phyloP scores from a whole-genome alignment of 225 moss, liverwort and hornwort genomes.

The Bryoerythrophyllum caledonicum region DNA sequence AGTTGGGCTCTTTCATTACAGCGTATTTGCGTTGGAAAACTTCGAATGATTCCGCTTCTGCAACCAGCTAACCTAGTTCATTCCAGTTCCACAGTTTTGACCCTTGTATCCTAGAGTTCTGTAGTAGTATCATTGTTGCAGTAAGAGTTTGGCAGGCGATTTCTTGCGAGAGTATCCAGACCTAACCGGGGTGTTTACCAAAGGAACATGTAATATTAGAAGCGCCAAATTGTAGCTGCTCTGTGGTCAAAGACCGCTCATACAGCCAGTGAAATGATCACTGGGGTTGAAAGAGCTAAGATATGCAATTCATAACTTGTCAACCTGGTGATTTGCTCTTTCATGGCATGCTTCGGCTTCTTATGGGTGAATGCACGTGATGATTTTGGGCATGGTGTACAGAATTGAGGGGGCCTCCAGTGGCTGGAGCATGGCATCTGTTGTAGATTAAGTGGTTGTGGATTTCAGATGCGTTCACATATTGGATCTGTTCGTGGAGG shows the following conservation, averaged over 20 bases:
- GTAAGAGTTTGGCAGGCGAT: slow-evolving; percentile 14
- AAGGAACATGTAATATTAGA: slow-evolving; percentile 17
- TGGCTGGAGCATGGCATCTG: neutral
- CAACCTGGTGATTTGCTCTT: slow-evolving; percentile 12
- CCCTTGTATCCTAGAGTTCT: slow-evolving; percentile 25
- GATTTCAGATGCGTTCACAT: slow-evolving; percentile 6
- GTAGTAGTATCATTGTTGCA: neutral
- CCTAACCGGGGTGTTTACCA: slow-evolving; percentile 10
- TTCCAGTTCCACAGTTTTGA: slow-evolving; percentile 34
- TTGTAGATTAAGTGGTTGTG: slow-evolving; percentile 2
- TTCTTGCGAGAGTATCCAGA: slow-evolving; percentile 16
- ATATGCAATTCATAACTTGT: slow-evolving; percentile 10
- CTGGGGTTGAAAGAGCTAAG: slow-evolving; percentile 9
- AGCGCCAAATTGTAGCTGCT: neutral
- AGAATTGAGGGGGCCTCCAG: slow-evolving; percentile 1
- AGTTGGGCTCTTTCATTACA: slow-evolving; percentile 77
- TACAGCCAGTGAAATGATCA: slow-evolving; percentile 11
- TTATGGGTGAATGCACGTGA: neutral
- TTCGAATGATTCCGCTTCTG: slow-evolving; percentile 32
- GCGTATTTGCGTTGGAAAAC: slow-evolving; percentile 69
- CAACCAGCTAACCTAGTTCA: slow-evolving; percentile 22
- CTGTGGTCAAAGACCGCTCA: slow-evolving; percentile 27
- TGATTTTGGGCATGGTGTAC: neutral
- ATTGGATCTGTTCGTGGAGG: neutral
- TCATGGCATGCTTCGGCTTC: slow-evolving; percentile 12